These are phyloP conservation scores for Bruguiera gymnorhiza DNA, from an alignment of 345 rosid species.

Conservation along the genomic window DNA sequence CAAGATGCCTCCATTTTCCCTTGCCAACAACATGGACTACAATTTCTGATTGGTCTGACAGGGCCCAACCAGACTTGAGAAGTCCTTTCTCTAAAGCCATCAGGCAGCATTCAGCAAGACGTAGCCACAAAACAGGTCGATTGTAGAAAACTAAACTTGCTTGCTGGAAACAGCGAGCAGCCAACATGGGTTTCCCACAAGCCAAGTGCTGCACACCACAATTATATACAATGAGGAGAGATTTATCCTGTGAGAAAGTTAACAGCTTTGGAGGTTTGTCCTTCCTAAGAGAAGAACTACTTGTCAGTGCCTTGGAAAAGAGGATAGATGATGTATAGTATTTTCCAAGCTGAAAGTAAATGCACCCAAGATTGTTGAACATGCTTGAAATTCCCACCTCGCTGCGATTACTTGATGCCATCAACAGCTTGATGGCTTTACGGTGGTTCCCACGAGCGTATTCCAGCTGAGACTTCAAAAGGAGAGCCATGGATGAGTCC, in stretches of 20 bases:
- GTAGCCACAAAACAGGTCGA: slow-evolving; percentile 83
- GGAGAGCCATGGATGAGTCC: slow-evolving; percentile 84
- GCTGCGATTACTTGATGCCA: slow-evolving; percentile 67
- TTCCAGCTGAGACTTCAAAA: slow-evolving; percentile 95
- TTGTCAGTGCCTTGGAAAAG: slow-evolving; percentile 71
- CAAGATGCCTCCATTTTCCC: slow-evolving; percentile 90
- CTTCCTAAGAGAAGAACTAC: slow-evolving; percentile 62
- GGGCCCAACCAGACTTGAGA: slow-evolving; percentile 33
- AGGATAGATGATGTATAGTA: slow-evolving; percentile 59
- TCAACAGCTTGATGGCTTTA: slow-evolving; percentile 87
- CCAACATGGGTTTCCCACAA: slow-evolving; percentile 78
- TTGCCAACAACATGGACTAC: slow-evolving; percentile 65
- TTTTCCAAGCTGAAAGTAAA: slow-evolving; percentile 74
- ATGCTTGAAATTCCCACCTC: slow-evolving; percentile 72
- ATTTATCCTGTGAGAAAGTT: slow-evolving; percentile 81
- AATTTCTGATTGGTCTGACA: slow-evolving; percentile 52
- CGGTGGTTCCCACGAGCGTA: slow-evolving; percentile 91
- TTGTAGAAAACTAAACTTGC: slow-evolving; percentile 61
- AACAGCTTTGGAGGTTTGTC: slow-evolving; percentile 66
- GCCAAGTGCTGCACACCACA: slow-evolving; percentile 83
- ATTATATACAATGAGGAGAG: slow-evolving; percentile 73
- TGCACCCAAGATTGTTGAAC: slow-evolving; percentile 91
- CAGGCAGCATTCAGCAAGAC: slow-evolving; percentile 90
- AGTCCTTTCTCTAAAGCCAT: slow-evolving; percentile 84
- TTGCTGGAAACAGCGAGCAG: slow-evolving; percentile 86